These are phyloP conservation scores for Biscogniauxia marginata DNA, from an alignment of 2,329 filamentous ascomycete genomes.

Conservation along the genomic window DNA sequence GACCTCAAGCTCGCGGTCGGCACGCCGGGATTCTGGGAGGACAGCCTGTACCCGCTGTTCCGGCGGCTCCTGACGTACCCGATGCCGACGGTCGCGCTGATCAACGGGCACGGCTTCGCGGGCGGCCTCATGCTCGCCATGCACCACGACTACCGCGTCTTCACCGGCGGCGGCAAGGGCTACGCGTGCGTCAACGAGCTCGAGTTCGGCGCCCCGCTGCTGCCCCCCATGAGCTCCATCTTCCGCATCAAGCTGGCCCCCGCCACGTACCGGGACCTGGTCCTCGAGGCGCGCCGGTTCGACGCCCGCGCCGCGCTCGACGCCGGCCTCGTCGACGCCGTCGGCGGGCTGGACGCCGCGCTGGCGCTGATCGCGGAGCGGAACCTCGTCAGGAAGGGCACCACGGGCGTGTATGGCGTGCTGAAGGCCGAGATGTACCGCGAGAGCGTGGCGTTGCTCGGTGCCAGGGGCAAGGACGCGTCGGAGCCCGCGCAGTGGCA, in stretches of 20 bases:
- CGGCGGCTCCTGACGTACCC: conserved; percentile 67
- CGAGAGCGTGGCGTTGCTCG: conserved; percentile 60
- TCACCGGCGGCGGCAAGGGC: conserved; percentile 63
- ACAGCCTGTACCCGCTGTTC: conserved; percentile 64
- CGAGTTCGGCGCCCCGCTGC: conserved; percentile 73
- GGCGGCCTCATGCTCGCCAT: conserved; percentile 79
- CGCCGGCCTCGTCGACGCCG: conserved; percentile 65
- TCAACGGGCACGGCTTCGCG: conserved; percentile 81
- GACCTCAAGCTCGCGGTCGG: conserved; percentile 66
- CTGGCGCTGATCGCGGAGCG: conserved; percentile 59
- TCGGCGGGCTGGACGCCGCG: conserved; percentile 57
- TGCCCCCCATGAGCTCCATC: conserved; percentile 70
- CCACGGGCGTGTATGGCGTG: conserved; percentile 65
- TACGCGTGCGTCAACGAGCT: conserved; percentile 80
- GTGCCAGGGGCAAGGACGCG: conserved; percentile 31
- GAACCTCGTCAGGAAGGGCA: conserved; percentile 59
- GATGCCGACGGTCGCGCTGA: conserved; percentile 77
- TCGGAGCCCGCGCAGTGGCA: conserved; percentile 36
- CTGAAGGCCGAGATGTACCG: conserved; percentile 77
- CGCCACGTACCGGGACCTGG: conserved; percentile 59
- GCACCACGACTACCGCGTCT: conserved; percentile 81
- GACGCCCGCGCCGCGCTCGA: conserved; percentile 61
- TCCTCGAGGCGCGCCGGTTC: conserved; percentile 73
- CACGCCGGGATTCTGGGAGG: conserved; percentile 60
- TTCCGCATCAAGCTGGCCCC: conserved; percentile 68